These are phyloP conservation scores for Lecanicillium sp. DNA, from an alignment of 2,329 filamentous ascomycete species.

Conservation along the genomic window DNA sequence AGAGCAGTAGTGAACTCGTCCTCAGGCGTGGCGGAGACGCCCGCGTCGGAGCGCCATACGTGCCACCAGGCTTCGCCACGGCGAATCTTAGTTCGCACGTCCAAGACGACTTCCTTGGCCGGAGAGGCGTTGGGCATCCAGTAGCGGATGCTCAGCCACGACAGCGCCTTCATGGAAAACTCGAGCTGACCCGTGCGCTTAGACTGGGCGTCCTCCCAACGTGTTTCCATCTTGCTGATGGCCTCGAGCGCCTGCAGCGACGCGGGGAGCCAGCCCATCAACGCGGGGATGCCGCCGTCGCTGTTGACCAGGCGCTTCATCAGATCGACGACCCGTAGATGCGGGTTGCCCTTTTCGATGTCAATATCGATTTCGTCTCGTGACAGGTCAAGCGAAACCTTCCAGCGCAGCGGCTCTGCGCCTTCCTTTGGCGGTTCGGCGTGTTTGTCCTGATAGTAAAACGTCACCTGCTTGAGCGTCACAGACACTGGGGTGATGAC, in stretches of 20 bases:
- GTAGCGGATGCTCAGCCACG: constrained; percentile 52
- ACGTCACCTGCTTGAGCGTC: constrained; percentile 55
- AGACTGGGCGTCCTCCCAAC: constrained; percentile 36
- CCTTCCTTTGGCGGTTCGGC: constrained; percentile 2
- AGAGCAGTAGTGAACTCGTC: constrained; percentile 32
- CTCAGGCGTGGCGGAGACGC: constrained; percentile 11
- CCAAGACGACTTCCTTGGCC: constrained; percentile 30
- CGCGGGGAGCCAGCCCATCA: constrained; percentile 45
- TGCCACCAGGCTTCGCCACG: constrained; percentile 45
- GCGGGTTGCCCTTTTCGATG: constrained; percentile 58
- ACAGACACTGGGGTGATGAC: constrained; percentile 51
- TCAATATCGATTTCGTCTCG: constrained; percentile 46
- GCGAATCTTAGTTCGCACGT: constrained; percentile 42
- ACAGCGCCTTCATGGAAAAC: constrained; percentile 45
- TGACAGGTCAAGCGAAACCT: constrained; percentile 51
- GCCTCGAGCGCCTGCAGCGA: constrained; percentile 59
- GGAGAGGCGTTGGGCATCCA: constrained; percentile 22
- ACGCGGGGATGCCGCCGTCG: constrained; percentile 41
- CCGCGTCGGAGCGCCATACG: constrained; percentile 28
- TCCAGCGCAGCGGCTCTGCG: constrained; percentile 29
- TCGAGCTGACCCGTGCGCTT: constrained; percentile 39
- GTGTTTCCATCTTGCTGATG: constrained; percentile 51
- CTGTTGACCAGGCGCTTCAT: constrained; percentile 52
- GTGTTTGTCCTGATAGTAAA: constrained; percentile 51
- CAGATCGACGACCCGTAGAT: constrained; percentile 53